A percentile compares a stretch with the other conserved stretches of the same genome.
Evolutionary conservation across 2,329 filamentous ascomycete species (phyloP).

Genomic region (Arthrobotrys musiformis): DNA sequence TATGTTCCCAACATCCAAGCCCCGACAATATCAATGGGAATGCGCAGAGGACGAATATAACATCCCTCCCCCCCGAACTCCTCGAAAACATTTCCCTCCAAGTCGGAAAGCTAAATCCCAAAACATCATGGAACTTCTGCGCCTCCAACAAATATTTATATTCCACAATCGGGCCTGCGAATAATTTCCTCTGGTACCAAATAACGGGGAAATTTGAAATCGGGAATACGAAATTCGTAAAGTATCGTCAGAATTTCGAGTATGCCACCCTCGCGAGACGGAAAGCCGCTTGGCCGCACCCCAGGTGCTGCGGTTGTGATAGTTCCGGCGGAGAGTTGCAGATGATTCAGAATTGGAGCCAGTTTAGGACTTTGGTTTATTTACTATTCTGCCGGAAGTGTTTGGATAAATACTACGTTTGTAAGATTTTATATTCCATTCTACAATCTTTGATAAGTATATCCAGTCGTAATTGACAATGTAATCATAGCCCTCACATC

Average conservation of each 20-base stretch:
- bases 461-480: no score
- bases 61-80: constrained; percentile 6
- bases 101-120: background rate
- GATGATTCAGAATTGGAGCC: constrained; percentile 4
- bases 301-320: constrained; percentile 12
- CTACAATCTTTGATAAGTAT: no score
- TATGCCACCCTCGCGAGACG: constrained; percentile 17
- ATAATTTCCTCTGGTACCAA: constrained; percentile 23
- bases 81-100: constrained; percentile 16
- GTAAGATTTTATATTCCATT: constrained; percentile 8
- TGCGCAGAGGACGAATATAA: constrained; percentile 2
- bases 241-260: constrained; percentile 2
- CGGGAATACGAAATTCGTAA: constrained; percentile 1
- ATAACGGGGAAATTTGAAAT: background rate
- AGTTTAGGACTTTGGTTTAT: background rate
- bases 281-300: background rate
- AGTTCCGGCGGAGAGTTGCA: background rate
- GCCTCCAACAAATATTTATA: background rate
- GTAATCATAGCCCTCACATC: background rate
- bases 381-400: constrained; percentile 5
- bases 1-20: no score
- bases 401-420: constrained; percentile 5
- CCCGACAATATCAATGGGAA: no score
- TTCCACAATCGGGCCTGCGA: constrained; percentile 1
- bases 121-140: background rate